Evolutionary conservation across 1,284 basidiomycete genomes (phyloP).

Genomic region (Inonotus obliquus): DNA sequence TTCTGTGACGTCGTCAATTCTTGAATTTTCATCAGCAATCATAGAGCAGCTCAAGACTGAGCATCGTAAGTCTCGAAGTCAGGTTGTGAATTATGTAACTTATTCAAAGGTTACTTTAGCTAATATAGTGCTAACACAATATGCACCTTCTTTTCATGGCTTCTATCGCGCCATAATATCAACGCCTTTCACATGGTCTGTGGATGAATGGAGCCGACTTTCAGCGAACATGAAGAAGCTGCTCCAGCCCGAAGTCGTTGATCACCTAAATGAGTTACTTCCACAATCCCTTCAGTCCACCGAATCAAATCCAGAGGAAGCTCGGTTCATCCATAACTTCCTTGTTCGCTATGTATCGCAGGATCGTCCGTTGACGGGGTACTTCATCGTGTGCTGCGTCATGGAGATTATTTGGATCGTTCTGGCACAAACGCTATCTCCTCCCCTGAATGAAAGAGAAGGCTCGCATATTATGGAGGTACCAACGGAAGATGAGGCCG

Average conservation of each 20-base stretch:
- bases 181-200: conserved; percentile 70
- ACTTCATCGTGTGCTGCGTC: conserved; percentile 83
- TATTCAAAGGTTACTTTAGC: conserved; percentile 38
- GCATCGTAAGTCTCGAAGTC: conserved; percentile 41
- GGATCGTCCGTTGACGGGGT: conserved; percentile 78
- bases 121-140: conserved; percentile 65
- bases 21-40: conserved; percentile 54
- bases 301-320: conserved; percentile 45
- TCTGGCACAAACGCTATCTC: conserved; percentile 68
- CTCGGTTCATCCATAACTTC: conserved; percentile 64
- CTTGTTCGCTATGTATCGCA: conserved; percentile 72
- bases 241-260: conserved; percentile 56
- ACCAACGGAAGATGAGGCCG: conserved; percentile 56
- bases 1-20: conserved; percentile 50
- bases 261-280: conserved; percentile 64
- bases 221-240: conserved; percentile 50
- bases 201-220: conserved; percentile 60
- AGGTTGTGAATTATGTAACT: conserved; percentile 1
- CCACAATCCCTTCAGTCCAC: conserved; percentile 55
- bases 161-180: conserved; percentile 82
- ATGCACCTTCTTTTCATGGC: conserved; percentile 82
- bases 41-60: conserved; percentile 50
- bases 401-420: conserved; percentile 83
- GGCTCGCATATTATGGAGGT: conserved; percentile 25
- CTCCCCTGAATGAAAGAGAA: conserved; percentile 28